Percentiles rank a stretch among this genome's conserved stretches.
Conservation (phyloP, 83 land plant species). For the Larix sibirica region DNA sequence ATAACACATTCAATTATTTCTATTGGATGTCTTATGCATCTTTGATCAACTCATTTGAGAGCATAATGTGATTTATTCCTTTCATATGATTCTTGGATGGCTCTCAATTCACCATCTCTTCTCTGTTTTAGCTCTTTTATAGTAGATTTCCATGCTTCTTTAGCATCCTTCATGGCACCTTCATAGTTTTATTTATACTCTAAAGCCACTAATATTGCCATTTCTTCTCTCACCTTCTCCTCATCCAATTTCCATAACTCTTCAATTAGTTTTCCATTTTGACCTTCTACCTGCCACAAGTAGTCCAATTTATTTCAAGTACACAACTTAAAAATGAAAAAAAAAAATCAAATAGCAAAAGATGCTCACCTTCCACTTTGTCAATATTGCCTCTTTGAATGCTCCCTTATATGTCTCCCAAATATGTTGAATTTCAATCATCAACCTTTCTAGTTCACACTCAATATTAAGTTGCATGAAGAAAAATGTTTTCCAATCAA, state of each 20-base stretch:
- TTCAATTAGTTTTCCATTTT: constrained; percentile 35
- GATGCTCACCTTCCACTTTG: constrained; percentile 28
- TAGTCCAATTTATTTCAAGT: background rate
- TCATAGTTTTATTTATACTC: constrained; percentile 32
- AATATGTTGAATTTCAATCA: too few relatives aligned
- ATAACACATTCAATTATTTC: constrained; percentile 62
- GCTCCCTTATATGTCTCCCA: too few relatives aligned
- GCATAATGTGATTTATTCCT: constrained; percentile 42
- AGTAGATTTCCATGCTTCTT: constrained; percentile 32
- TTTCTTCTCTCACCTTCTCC: constrained; percentile 43
- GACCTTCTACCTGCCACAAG: constrained; percentile 36
- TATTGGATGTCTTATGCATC: constrained; percentile 46
- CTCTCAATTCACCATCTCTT: constrained; percentile 40
- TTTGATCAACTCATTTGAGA: constrained; percentile 38
- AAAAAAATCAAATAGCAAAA: background rate
- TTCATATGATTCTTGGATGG: constrained; percentile 39
- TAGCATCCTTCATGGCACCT: constrained; percentile 43
- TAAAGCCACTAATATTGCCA: constrained; percentile 29
- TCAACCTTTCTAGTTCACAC: too few relatives aligned
- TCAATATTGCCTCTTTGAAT: too few relatives aligned
- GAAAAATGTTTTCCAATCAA: too few relatives aligned
- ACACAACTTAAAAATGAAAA: background rate
- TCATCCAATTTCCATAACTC: constrained; percentile 42
- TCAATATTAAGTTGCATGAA: too few relatives aligned
- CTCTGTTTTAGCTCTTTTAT: constrained; percentile 39